These are phyloP conservation scores for Gossypium ekmanianum DNA, from an alignment of 345 rosid species.

Conservation along the genomic window DNA sequence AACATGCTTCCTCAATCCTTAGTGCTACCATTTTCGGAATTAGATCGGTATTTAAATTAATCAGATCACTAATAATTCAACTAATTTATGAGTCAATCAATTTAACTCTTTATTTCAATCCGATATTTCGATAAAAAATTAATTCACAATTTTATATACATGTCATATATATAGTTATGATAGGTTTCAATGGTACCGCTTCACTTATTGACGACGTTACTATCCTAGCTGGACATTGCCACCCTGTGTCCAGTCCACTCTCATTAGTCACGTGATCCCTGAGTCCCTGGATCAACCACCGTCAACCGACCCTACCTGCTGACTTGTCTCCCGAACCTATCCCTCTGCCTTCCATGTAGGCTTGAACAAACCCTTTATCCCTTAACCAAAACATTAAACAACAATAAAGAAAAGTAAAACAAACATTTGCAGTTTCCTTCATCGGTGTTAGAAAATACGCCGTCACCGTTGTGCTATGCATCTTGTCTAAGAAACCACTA, in stretches of 20 bases:
- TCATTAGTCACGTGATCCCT: constrained; percentile 45
- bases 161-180: too few species aligned
- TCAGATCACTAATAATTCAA: too few species aligned
- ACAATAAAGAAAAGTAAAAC: neutral
- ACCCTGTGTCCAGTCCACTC: constrained; percentile 1
- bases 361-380: constrained; percentile 65
- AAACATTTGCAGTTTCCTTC: neutral
- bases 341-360: constrained; percentile 27
- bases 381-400: constrained; percentile 1
- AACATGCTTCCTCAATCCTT: too few species aligned
- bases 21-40: too few species aligned
- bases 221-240: neutral
- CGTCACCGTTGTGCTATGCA: neutral
- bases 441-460: neutral
- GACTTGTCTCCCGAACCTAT: constrained; percentile 30
- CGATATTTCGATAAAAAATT: too few species aligned
- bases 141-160: too few species aligned
- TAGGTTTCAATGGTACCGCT: too few species aligned
- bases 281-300: constrained; percentile 20
- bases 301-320: constrained; percentile 28
- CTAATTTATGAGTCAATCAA: too few species aligned
- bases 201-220: neutral
- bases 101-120: too few species aligned
- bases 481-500: constrained; percentile 30
- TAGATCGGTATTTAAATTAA: too few species aligned